Base-by-base conservation (phyloP, 768 basidiomycete species). In the Xerocomus potaroensis region DNA sequence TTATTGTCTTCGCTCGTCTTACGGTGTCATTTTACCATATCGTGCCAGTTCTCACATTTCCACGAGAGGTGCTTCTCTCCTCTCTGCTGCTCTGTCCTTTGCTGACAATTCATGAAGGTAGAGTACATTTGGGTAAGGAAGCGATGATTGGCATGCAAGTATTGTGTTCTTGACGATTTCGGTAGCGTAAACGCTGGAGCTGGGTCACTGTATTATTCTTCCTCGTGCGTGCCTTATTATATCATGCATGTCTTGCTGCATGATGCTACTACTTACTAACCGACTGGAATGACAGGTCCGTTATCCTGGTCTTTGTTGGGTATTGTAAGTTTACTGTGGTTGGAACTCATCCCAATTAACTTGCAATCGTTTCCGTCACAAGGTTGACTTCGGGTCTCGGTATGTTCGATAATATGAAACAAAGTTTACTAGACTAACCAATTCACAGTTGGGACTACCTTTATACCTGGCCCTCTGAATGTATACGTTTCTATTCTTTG, bases 31-130 rank as follows among this genome's bases (percentile, higher is more conserved):
- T 24, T 26, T 23, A 5, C 14, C 23, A 15, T 12, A n/a, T 43
- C 23, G 53, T 86, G 11, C 12, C 11, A 43, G 42, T 43, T 16
- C 42, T 43, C 23, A 14, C 24, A 22, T 34, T 43, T 19, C 12
- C 32, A 2, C 24, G 33, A 34, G 42, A 43, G 42, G 42, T 43
- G 26, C 24, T 35, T 26, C 16, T 2, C 24, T 43, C 12, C 14
- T 12, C 21, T 16, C 23, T 16, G 16, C 23, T 2, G 11, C 19
- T 21, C 32, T 24, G 2, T 45, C n/a, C 26, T 5, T 3, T 5
- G 19, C 19, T 45, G 19, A 45, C 43, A 7, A 22, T 37, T n/a
- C 24, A 8, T 19, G 18, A 15, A 45, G 47, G 15, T 48, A 27
- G 27, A 48, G 18, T 48, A 48, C 19, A n/a, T 48, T 27, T 48